phyloP scores from a whole-genome alignment of 2,329 filamentous ascomycete genomes.

The Hypomyces rosellus region DNA sequence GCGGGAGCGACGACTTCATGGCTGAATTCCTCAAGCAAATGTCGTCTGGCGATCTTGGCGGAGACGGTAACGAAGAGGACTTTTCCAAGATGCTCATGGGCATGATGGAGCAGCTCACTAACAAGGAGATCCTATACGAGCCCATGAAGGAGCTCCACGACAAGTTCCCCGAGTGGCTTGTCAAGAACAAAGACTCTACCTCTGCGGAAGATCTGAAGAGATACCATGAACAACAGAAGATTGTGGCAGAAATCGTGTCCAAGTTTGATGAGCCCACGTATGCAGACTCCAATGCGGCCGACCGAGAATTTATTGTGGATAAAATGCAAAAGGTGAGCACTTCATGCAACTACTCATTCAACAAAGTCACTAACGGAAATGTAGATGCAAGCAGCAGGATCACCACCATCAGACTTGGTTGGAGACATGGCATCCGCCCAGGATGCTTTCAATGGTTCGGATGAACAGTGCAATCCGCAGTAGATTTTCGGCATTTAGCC shows the following conservation, averaged over 20 bases:
- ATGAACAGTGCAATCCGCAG: constrained; percentile 58
- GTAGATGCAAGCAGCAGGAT: constrained; percentile 94
- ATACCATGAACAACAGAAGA: constrained; percentile 71
- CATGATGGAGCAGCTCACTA: constrained; percentile 99
- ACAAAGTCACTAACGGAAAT: constrained; percentile 1
- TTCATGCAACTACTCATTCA: neutral
- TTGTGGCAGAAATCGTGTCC: constrained; percentile 80
- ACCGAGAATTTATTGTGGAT: constrained; percentile 90
- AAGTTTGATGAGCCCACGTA: constrained; percentile 83
- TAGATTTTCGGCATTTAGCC: constrained; percentile 33
- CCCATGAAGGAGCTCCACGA: constrained; percentile 95
- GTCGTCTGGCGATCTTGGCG: constrained; percentile 50
- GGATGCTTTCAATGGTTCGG: constrained; percentile 56
- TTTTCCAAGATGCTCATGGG: constrained; percentile 92
- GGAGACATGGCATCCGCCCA: constrained; percentile 83
- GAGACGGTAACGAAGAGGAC: constrained; percentile 65
- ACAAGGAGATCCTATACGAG: constrained; percentile 96
- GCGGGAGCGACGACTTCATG: constrained; percentile 70
- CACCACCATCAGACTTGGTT: constrained; percentile 83
- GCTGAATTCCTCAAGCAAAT: constrained; percentile 91
- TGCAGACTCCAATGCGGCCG: constrained; percentile 70
- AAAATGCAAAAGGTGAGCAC: constrained; percentile 84
- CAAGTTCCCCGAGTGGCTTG: constrained; percentile 88
- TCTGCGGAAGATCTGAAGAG: constrained; percentile 67
- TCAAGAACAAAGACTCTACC: constrained; percentile 62